These are phyloP conservation scores for Hymenoscyphus infarciens DNA, from an alignment of 2,329 filamentous ascomycete species.

Conservation along the genomic window DNA sequence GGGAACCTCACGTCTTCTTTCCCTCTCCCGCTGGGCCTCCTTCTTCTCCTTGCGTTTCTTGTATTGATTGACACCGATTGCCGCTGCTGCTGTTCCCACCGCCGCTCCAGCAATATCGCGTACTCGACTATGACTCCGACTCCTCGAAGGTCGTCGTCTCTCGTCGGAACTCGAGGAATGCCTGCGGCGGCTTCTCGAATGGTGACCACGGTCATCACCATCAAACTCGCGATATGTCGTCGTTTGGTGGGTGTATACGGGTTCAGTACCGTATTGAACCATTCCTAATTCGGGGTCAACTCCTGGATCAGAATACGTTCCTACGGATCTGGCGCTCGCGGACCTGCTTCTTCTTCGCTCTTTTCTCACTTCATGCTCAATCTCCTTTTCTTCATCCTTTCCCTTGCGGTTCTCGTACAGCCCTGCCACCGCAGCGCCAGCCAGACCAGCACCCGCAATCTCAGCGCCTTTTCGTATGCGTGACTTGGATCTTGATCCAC, in stretches of 20 bases:
- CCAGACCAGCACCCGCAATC: conserved; percentile 57
- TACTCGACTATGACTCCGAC: conserved; percentile 48
- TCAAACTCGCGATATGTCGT: conserved; percentile 30
- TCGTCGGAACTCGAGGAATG: conserved; percentile 29
- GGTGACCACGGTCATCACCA: conserved; percentile 24
- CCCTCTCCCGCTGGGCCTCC: conserved; percentile 37
- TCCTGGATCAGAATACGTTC: conserved; percentile 46
- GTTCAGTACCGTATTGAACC: conserved; percentile 62
- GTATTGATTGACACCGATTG: conserved; percentile 60
- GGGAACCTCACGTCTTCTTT: conserved; percentile 36
- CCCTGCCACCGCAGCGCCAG: conserved; percentile 58
- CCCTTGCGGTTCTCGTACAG: conserved; percentile 58
- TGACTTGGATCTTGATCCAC: conserved; percentile 40
- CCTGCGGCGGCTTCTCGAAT: conserved; percentile 25
- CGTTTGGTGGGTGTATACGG: conserved; percentile 44
- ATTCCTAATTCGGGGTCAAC: conserved; percentile 64
- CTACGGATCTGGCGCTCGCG: conserved; percentile 47
- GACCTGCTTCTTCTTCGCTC: conserved; percentile 36
- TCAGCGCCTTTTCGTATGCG: conserved; percentile 50
- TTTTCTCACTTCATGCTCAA: conserved; percentile 29
- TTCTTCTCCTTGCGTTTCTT: conserved; percentile 45
- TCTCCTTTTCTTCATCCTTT: conserved; percentile 49
- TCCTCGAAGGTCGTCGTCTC: conserved; percentile 22
- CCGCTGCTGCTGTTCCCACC: conserved; percentile 55
- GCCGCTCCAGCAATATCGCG: conserved; percentile 54